Evolutionary conservation across 192 early-diverging fungal genomes (phyloP), one percentile per base, ranked within the genome.

Genomic region (Linderina pennispora): DNA sequence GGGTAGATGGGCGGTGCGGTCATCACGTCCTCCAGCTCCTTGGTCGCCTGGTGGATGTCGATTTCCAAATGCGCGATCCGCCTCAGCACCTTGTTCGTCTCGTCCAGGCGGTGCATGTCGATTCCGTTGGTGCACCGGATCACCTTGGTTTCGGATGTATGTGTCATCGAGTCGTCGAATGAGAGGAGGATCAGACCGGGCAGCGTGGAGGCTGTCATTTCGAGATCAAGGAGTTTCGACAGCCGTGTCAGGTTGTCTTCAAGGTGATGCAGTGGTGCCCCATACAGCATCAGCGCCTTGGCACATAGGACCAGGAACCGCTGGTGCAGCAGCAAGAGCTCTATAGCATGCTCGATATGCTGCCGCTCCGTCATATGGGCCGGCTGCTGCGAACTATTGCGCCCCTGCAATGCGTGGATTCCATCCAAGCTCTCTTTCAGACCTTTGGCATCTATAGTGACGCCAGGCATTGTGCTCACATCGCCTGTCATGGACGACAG

Each of bases 101-200:
- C 71, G 21, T 75, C 68, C 39, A 80, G 55, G 28, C 79, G 76
- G 50, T 77, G 74, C 81, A 87, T 83, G 45, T 87, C 80, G 54
- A 77, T 74, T 11, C 75, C 72, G 15, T 78, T 80, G 18, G 69
- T 48, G 24, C 76, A 70, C 1, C 80, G 76, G 36, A 87, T 74
- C 24, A 87, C 65, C 48, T 85, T 82, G 2, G 83, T 87, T 46
- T 87, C 85, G 8, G 83, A 82, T 3, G 83, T 84, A 41, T 87
- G 85, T 3, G 82, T 87, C 17, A 74, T 65, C 1, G 74, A 76
- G 53, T 87, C 85, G 24, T 80, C 71, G 39, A 87, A 87, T 3
- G 79, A 76, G 11, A 85, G 31, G 1, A 87, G 70, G 48, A 87
- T 78, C 18, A 85, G 64, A 25, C 83, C 82, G 36, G 85, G 85